A percentile compares a stretch with the other conserved stretches of the same genome.
Conservation (phyloP, 441 rosid species). For the Manihot esculenta region DNA sequence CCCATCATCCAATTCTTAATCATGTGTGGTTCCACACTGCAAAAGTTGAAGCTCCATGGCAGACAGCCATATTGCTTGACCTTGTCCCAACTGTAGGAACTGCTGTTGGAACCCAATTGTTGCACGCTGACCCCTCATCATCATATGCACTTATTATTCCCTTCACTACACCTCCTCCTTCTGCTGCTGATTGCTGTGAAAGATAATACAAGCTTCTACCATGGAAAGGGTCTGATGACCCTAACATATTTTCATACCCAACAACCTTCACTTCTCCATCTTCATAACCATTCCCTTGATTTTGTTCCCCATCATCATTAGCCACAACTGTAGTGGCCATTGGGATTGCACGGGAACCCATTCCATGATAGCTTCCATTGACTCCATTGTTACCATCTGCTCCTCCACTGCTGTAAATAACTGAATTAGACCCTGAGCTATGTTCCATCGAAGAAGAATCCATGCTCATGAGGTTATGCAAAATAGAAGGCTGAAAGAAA, state of each 20-base stretch:
- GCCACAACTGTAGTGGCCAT: constrained; percentile 30
- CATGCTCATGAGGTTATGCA: constrained; percentile 44
- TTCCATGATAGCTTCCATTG: neutral
- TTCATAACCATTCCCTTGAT: constrained; percentile 31
- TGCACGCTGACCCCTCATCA: constrained; percentile 34
- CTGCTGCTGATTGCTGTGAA: constrained; percentile 37
- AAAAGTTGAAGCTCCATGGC: constrained; percentile 56
- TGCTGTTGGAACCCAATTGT: constrained; percentile 59
- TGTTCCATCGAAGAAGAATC: constrained; percentile 48
- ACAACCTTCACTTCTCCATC: constrained; percentile 27
- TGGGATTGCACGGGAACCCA: constrained; percentile 35
- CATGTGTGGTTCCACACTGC: constrained; percentile 60
- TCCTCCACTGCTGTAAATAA: constrained; percentile 35
- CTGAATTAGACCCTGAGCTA: constrained; percentile 45
- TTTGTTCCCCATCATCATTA: constrained; percentile 4
- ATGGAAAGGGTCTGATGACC: constrained; percentile 39
- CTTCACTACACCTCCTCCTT: constrained; percentile 17
- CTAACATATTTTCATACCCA: constrained; percentile 31
- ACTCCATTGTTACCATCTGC: constrained; percentile 14
- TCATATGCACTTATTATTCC: constrained; percentile 18
- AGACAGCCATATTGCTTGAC: constrained; percentile 36
- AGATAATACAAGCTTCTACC: constrained; percentile 44
- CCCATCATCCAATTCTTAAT: neutral
- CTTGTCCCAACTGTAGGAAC: constrained; percentile 41
- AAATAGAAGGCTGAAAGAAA: constrained; percentile 41